Evolutionary conservation across 495 filamentous ascomycete genomes (phyloP), one percentile per base, ranked within the genome.

Genomic region (Ascobolus immersus): DNA sequence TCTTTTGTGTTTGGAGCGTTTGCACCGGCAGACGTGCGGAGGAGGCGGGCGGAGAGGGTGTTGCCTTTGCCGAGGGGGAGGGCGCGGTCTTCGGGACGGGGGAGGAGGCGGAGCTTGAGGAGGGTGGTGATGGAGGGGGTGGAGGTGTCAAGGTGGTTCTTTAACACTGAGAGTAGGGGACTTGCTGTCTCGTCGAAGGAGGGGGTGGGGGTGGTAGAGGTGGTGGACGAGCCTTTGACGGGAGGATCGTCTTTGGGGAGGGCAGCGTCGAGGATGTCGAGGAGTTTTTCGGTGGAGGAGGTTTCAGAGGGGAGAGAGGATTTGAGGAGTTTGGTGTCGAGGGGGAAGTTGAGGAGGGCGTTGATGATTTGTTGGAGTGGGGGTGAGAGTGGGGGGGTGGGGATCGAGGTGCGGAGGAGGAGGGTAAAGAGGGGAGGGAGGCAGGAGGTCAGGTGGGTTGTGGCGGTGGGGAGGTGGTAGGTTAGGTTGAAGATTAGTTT

Each of bases 401-500:
- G 56, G 11, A 73, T 57, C 14, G 63, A 52, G 6, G 58, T 55
- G n/a, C 56, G 55, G 26, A 50, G 52, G 21, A 96, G 62, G 9
- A 92, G 64, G 35, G 67, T 72, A 38, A 86, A 56, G 9, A 96
- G 67, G 35, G 65, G 61, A 3, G 71, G 64, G 21, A 90, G 62
- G 0, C 75, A 69, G 10, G 35, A 35, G 31, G 47, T 39, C 12
- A 41, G 25, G 7, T 28, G 14, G 2, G 24, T 17, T 24, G 33
- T 35, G 33, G 68, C 56, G 0, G 71, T 65, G 43, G 67, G 71
- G 41, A 71, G 66, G 46, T 79, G 69, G 10, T n/a, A n/a, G 4
- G 69, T 72, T 24, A 92, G 54, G 50, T 92, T 93, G 56, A 89
- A 96, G 5, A 91, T 52, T 27, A 96, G 58, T 46, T 93, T 92